These are phyloP conservation scores for Alisma plantagoaquatica DNA, from an alignment of 106 monocot species.

Conservation along the genomic window DNA sequence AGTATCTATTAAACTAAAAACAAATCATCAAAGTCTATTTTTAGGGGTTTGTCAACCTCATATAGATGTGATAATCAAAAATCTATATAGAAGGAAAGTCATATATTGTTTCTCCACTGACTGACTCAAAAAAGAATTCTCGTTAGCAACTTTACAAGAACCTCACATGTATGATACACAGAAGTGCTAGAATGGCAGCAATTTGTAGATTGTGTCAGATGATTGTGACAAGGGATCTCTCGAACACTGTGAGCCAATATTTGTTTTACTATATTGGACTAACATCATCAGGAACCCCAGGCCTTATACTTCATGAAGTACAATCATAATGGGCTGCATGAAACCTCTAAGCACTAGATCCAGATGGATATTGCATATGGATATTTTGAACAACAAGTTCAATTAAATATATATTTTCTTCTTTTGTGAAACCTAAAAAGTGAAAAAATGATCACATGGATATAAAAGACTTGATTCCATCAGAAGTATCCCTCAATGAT, in stretches of 20 bases:
- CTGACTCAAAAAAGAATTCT: too few species aligned
- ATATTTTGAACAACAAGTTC: conserved; percentile 56
- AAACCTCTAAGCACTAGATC: conserved; percentile 33
- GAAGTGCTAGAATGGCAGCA: conserved; percentile 27
- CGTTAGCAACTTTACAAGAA: too few species aligned
- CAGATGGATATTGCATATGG: conserved; percentile 47
- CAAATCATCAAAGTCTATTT: too few species aligned
- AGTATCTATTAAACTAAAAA: too few species aligned
- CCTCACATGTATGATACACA: conserved; percentile 73
- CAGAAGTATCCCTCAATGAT: background rate
- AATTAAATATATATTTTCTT: conserved; percentile 60
- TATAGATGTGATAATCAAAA: too few species aligned
- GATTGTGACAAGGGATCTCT: conserved; percentile 33
- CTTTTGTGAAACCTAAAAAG: conserved; percentile 65
- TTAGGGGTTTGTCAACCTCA: too few species aligned
- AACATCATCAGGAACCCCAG: conserved; percentile 25
- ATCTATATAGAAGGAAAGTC: too few species aligned
- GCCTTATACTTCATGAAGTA: conserved; percentile 20
- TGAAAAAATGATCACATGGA: too few species aligned
- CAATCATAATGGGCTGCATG: conserved; percentile 33
- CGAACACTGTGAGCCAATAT: conserved; percentile 27
- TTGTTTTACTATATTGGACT: conserved; percentile 58
- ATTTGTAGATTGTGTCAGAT: conserved; percentile 31
- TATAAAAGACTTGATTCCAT: too few species aligned
- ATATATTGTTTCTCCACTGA: too few species aligned